phyloP scores from a whole-genome alignment of 257 asterid genomes.

The Nicotiana otophora region DNA sequence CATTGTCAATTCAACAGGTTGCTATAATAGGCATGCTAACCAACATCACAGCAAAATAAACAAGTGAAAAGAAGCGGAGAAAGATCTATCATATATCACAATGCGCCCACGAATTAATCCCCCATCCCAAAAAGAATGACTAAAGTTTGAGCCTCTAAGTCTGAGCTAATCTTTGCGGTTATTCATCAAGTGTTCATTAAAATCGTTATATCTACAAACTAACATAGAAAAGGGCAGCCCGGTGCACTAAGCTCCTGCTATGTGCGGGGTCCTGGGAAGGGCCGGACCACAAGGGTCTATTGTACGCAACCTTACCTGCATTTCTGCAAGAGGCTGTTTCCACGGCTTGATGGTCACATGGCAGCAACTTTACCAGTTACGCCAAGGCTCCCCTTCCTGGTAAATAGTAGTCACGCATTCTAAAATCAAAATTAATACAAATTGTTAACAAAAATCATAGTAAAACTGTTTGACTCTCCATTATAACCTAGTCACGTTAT shows the following conservation, averaged over 20 bases:
- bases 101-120: not conserved
- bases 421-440: conserved; percentile 1
- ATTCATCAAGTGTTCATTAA: not conserved
- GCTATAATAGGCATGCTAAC: not conserved
- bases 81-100: not conserved
- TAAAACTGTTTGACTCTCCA: not conserved
- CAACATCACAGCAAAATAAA: not conserved
- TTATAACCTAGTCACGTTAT: not conserved
- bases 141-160: not conserved
- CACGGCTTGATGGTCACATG: no score
- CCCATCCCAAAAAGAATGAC: not conserved
- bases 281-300: no score
- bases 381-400: not conserved
- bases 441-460: not conserved
- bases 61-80: not conserved
- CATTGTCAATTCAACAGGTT: not conserved
- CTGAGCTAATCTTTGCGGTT: not conserved
- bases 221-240: not conserved
- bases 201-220: not conserved
- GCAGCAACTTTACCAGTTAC: no score
- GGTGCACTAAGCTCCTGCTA: no score
- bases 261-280: no score
- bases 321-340: no score
- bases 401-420: not conserved
- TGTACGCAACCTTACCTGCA: no score